Evolutionary conservation across 2,329 filamentous ascomycete species (phyloP).

Genomic region (Sporothrix pseudoabietina): DNA sequence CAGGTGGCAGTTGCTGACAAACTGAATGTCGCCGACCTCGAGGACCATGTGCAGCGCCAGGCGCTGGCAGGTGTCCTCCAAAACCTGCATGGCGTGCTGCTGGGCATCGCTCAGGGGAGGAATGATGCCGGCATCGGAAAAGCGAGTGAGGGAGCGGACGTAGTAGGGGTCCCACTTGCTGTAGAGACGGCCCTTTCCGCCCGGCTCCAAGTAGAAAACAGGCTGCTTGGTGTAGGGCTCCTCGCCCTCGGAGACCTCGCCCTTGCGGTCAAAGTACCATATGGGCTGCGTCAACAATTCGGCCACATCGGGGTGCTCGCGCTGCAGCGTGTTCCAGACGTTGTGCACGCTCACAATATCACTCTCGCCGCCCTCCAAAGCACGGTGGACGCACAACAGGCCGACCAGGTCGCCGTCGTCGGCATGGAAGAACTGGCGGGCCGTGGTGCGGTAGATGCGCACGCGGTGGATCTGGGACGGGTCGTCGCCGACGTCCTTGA

Average conservation of each 20-base stretch:
- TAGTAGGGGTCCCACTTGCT: conserved; percentile 93
- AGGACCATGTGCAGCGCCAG: conserved; percentile 82
- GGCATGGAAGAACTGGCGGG: conserved; percentile 81
- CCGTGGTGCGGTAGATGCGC: conserved; percentile 87
- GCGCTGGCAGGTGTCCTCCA: conserved; percentile 75
- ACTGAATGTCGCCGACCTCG: conserved; percentile 86
- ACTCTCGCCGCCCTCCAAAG: conserved; percentile 78
- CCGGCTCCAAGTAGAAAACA: conserved; percentile 76
- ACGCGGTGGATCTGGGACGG: conserved; percentile 79
- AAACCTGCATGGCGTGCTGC: conserved; percentile 64
- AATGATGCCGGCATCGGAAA: conserved; percentile 71
- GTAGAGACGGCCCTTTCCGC: conserved; percentile 67
- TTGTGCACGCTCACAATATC: conserved; percentile 78
- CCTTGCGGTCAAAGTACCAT: conserved; percentile 93
- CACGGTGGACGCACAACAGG: conserved; percentile 75
- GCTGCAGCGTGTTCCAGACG: conserved; percentile 79
- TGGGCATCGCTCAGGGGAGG: conserved; percentile 72
- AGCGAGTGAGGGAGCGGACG: conserved; percentile 72
- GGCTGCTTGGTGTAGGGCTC: conserved; percentile 72
- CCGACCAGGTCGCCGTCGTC: conserved; percentile 84
- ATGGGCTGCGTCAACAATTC: conserved; percentile 73
- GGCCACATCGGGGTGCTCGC: conserved; percentile 75
- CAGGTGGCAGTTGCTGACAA: conserved; percentile 77
- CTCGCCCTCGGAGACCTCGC: conserved; percentile 73
- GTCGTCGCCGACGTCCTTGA: conserved; percentile 86